A percentile compares a stretch with the other conserved stretches of the same genome.
Conservation (phyloP, 306 rosid genomes). For the Trichosanthes cucumerina region DNA sequence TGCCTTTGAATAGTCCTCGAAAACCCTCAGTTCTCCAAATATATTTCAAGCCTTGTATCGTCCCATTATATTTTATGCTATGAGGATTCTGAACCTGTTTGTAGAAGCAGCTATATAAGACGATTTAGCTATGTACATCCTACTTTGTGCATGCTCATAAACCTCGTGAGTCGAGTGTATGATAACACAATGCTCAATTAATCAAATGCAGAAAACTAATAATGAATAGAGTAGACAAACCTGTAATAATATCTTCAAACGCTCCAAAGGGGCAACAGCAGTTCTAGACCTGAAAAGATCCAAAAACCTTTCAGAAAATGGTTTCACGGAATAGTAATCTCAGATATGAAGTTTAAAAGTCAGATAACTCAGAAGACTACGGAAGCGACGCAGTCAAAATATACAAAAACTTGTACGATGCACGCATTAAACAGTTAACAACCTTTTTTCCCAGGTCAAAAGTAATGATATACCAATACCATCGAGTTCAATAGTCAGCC, state of each 20-base stretch:
- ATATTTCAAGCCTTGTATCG: conserved; percentile 83
- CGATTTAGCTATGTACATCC: background rate
- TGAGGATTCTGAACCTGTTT: conserved; percentile 91
- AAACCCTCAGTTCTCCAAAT: conserved; percentile 96
- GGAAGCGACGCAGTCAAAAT: background rate
- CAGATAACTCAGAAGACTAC: background rate
- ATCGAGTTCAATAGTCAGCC: background rate
- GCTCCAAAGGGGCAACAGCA: conserved; percentile 96
- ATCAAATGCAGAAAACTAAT: background rate
- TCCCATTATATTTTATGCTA: conserved; percentile 84
- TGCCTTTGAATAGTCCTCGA: conserved; percentile 91
- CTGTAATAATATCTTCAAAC: conserved; percentile 94
- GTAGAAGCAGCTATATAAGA: conserved; percentile 12
- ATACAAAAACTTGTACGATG: background rate
- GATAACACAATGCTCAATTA: background rate
- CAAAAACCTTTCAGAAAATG: background rate
- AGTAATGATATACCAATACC: background rate
- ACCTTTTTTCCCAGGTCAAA: background rate
- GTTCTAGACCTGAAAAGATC: conserved; percentile 73
- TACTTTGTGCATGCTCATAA: background rate
- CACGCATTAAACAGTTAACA: background rate
- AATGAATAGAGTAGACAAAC: conserved; percentile 21
- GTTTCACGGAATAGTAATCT: background rate
- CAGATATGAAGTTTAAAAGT: background rate
- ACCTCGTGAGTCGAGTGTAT: background rate